These are phyloP conservation scores for Penicillium parvum DNA, from an alignment of 495 filamentous ascomycete species.

Conservation along the genomic window DNA sequence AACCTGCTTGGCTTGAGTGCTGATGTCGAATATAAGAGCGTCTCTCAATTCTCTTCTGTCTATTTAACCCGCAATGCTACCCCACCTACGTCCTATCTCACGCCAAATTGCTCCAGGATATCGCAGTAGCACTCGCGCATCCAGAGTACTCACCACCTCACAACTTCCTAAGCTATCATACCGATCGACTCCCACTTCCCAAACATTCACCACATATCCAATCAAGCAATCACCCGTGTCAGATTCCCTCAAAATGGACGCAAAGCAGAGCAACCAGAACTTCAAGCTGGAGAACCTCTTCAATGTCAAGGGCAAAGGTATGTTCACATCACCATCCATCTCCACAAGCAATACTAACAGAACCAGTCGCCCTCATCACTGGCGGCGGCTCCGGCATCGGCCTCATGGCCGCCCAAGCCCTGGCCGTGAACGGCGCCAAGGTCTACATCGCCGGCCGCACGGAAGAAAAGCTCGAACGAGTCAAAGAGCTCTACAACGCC, in stretches of 20 bases:
- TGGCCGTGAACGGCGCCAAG: constrained; percentile 57
- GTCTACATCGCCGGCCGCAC: constrained; percentile 59
- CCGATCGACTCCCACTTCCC: background rate
- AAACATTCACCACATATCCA: background rate
- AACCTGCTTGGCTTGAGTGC: background rate
- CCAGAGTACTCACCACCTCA: background rate
- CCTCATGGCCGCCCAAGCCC: constrained; percentile 52
- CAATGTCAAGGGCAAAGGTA: constrained; percentile 51
- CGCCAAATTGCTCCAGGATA: too few species aligned
- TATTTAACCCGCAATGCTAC: too few species aligned
- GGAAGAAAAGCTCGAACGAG: constrained; percentile 50
- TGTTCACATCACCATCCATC: background rate
- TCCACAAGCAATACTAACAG: background rate
- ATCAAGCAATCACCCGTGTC: background rate
- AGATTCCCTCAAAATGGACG: constrained; percentile 13
- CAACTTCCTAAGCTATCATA: background rate
- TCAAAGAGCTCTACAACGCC: constrained; percentile 42
- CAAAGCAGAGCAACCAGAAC: constrained; percentile 41
- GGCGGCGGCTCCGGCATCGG: constrained; percentile 52
- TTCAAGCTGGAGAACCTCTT: constrained; percentile 49
- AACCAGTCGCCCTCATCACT: constrained; percentile 49
- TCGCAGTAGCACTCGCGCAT: too few species aligned
- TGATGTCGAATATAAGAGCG: too few species aligned
- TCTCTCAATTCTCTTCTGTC: too few species aligned
- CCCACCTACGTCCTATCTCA: too few species aligned